A percentile compares a stretch with the other conserved stretches of the same genome.
Evolutionary conservation across 192 early-diverging fungal species (phyloP).

Genomic region (Fimicolochytrium jonesii): DNA sequence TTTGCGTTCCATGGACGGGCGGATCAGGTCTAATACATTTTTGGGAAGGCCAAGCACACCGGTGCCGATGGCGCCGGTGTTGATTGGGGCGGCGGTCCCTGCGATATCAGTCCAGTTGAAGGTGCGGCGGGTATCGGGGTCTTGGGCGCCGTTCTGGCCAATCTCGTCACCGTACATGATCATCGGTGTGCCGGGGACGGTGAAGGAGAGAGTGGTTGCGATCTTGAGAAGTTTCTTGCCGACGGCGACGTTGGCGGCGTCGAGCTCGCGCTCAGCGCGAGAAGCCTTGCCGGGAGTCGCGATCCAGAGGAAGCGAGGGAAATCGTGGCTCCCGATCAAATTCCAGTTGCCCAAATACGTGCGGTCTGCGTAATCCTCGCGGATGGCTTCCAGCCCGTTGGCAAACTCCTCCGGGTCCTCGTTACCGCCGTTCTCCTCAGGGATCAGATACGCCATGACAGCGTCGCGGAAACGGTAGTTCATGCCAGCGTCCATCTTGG

Average conservation of each 20-base stretch:
- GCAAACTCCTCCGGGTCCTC: neutral
- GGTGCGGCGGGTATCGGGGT: too few relatives aligned
- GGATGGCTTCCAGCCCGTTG: neutral
- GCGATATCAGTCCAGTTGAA: too few relatives aligned
- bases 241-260: neutral
- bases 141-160: too few relatives aligned
- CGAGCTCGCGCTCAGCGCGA: neutral
- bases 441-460: neutral
- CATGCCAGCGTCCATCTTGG: neutral
- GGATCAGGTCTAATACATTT: too few relatives aligned
- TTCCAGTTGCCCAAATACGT: neutral
- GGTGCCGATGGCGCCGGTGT: too few relatives aligned
- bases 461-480: neutral
- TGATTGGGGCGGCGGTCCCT: too few relatives aligned
- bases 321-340: neutral
- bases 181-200: neutral
- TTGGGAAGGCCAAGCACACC: too few relatives aligned
- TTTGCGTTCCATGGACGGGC: neutral
- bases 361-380: neutral
- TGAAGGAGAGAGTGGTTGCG: neutral
- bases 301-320: neutral
- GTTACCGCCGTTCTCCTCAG: neutral
- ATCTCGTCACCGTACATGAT: neutral
- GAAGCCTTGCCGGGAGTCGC: neutral
- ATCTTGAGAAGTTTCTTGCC: neutral